These are phyloP conservation scores for Debaryomyces sp. DNA, from an alignment of 1,139 yeast species.

Conservation along the genomic window DNA sequence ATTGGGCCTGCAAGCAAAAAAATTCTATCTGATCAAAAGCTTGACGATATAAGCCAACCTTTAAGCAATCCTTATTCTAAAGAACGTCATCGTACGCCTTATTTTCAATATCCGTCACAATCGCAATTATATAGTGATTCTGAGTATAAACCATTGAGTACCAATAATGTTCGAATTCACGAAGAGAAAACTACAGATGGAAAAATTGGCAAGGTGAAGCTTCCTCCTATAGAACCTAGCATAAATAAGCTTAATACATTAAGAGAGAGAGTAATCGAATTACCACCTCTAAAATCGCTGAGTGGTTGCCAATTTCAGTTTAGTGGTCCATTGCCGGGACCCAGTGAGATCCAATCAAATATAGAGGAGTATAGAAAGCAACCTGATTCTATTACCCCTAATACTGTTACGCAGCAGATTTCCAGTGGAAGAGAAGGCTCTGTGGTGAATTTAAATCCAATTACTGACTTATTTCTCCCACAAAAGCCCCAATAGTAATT, in stretches of 20 bases:
- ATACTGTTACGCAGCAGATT: neutral
- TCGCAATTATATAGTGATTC: conserved; percentile 23
- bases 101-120: conserved; percentile 26
- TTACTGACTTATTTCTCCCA: conserved; percentile 9
- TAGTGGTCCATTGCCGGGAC: conserved; percentile 3
- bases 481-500: conserved; percentile 11
- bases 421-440: neutral
- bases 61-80: conserved; percentile 13
- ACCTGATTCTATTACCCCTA: neutral
- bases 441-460: neutral
- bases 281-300: conserved; percentile 19
- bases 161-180: conserved; percentile 16
- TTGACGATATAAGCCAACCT: conserved; percentile 17
- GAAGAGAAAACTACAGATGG: conserved; percentile 5
- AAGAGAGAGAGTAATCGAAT: conserved; percentile 12
- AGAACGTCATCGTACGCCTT: conserved; percentile 17
- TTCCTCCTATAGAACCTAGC: conserved; percentile 22
- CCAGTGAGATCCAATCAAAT: conserved; percentile 4
- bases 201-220: conserved; percentile 10
- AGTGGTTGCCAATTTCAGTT: neutral
- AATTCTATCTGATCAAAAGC: neutral
- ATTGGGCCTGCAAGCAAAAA: conserved; percentile 10
- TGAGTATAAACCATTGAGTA: conserved; percentile 10
- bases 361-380: conserved; percentile 6
- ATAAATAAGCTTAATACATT: conserved; percentile 7